phyloP scores from a whole-genome alignment of 2,329 filamentous ascomycete genomes.

The Dactylellina sp. region DNA sequence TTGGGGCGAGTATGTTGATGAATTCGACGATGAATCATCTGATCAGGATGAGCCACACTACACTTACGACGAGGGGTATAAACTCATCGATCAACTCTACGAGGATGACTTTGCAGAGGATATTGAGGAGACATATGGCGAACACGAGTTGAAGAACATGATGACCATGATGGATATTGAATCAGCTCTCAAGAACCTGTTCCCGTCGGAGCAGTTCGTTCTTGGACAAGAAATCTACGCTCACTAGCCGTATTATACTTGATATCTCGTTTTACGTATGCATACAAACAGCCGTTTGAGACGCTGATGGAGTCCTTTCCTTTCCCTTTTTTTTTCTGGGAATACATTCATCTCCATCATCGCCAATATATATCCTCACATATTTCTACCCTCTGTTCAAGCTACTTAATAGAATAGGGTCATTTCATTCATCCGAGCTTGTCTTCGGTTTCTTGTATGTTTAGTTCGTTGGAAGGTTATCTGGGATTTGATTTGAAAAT shows the following conservation, averaged over 20 bases:
- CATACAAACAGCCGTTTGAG: conserved; percentile 1
- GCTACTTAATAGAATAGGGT: conserved; percentile 4
- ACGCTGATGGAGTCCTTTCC: conserved; percentile 4
- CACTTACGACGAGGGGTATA: conserved; percentile 51
- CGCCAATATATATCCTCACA: not conserved
- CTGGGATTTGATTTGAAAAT: not conserved
- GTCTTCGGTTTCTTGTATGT: not conserved
- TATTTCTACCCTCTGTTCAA: not conserved
- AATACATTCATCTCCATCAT: not conserved
- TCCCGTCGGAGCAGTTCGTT: conserved; percentile 39
- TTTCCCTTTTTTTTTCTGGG: not conserved
- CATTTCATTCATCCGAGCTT: not conserved
- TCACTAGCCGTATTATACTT: not conserved
- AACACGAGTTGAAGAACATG: conserved; percentile 42
- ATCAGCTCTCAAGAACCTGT: conserved; percentile 31
- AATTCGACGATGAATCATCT: conserved; percentile 22
- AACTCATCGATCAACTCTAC: conserved; percentile 43
- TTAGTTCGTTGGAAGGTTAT: not conserved
- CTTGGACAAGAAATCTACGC: conserved; percentile 9
- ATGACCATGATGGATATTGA: conserved; percentile 49
- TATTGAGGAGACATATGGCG: conserved; percentile 22
- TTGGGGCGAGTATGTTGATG: conserved; percentile 43
- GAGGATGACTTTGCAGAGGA: conserved; percentile 40
- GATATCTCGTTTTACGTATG: not conserved
- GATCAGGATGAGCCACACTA: conserved; percentile 24